phyloP scores from a whole-genome alignment of 768 basidiomycete genomes.

The Podaxis sp. region DNA sequence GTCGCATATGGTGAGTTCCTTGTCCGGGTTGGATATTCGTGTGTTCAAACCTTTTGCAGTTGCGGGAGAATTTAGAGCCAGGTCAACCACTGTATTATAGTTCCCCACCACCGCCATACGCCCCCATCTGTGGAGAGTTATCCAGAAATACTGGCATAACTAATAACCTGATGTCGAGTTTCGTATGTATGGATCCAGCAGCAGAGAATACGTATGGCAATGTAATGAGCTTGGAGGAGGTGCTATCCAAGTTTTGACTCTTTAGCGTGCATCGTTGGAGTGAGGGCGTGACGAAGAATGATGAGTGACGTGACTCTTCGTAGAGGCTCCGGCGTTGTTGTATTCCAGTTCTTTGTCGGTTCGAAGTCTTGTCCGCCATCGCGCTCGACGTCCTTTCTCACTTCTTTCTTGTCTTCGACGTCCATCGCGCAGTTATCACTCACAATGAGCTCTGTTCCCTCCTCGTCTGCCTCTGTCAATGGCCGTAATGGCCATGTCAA shows the following conservation, averaged over 20 bases:
- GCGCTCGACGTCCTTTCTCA: slow-evolving; percentile 15
- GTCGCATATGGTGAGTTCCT: slow-evolving; percentile 65
- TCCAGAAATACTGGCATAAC: slow-evolving; percentile 37
- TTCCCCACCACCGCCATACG: slow-evolving; percentile 49
- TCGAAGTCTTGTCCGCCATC: slow-evolving; percentile 7
- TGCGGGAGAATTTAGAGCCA: neutral
- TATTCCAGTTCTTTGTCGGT: slow-evolving; percentile 10
- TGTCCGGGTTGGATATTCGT: neutral
- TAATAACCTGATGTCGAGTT: slow-evolving; percentile 60
- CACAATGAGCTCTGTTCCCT: slow-evolving; percentile 38
- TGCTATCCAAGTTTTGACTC: slow-evolving; percentile 12
- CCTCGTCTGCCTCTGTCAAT: slow-evolving; percentile 47
- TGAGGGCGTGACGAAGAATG: slow-evolving; percentile 5
- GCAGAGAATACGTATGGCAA: slow-evolving; percentile 37
- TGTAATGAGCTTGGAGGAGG: slow-evolving; percentile 34
- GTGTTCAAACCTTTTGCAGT: neutral
- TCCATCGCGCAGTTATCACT: slow-evolving; percentile 15
- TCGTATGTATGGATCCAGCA: slow-evolving; percentile 46
- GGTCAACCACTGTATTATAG: slow-evolving; percentile 29
- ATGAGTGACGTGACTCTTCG: slow-evolving; percentile 7
- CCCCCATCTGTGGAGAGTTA: slow-evolving; percentile 44
- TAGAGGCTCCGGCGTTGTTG: neutral
- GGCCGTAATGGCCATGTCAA: slow-evolving; percentile 52
- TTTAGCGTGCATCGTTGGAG: neutral
- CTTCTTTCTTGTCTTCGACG: slow-evolving; percentile 18